Evolutionary conservation across 2,329 filamentous ascomycete species (phyloP).

Genomic region (Colletotrichum destructivum): DNA sequence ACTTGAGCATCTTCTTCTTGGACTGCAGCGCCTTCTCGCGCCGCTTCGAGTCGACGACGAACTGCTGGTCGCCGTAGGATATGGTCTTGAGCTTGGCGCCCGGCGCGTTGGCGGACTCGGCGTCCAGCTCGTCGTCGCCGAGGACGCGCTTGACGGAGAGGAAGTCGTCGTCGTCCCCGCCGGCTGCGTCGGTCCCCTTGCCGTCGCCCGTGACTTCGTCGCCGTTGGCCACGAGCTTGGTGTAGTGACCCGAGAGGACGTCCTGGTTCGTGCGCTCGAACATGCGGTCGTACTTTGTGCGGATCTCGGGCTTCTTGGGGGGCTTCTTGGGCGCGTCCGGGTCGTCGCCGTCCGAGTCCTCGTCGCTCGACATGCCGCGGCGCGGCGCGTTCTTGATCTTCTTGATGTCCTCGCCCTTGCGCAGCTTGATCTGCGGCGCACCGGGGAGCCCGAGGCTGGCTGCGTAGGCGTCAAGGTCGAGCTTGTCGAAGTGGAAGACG

Average conservation of each 20-base stretch:
- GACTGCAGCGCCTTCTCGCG: slow-evolving; percentile 95
- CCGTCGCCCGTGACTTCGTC: slow-evolving; percentile 49
- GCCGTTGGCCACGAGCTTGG: slow-evolving; percentile 81
- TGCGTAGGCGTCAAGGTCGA: slow-evolving; percentile 90
- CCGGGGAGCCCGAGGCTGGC: slow-evolving; percentile 90
- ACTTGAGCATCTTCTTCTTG: slow-evolving; percentile 94
- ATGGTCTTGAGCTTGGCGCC: slow-evolving; percentile 70
- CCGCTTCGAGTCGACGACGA: slow-evolving; percentile 93
- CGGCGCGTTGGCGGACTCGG: slow-evolving; percentile 60
- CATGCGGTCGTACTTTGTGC: slow-evolving; percentile 98
- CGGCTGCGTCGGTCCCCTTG: slow-evolving; percentile 46
- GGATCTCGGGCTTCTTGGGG: slow-evolving; percentile 80
- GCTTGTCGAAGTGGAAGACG: slow-evolving; percentile 85
- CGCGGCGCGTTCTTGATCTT: slow-evolving; percentile 88
- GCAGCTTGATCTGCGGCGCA: slow-evolving; percentile 92
- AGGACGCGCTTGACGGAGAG: slow-evolving; percentile 91
- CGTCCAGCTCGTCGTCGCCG: slow-evolving; percentile 75
- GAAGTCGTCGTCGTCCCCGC: slow-evolving; percentile 82
- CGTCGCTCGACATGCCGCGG: slow-evolving; percentile 74
- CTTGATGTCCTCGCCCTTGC: slow-evolving; percentile 91
- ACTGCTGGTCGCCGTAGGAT: slow-evolving; percentile 77
- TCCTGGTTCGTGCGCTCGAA: slow-evolving; percentile 98
- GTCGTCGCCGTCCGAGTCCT: slow-evolving; percentile 68
- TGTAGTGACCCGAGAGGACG: slow-evolving; percentile 93
- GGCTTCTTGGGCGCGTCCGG: slow-evolving; percentile 65